These are phyloP conservation scores for Orychophragmus violaceus DNA, from an alignment of 345 rosid genomes.

Conservation along the genomic window DNA sequence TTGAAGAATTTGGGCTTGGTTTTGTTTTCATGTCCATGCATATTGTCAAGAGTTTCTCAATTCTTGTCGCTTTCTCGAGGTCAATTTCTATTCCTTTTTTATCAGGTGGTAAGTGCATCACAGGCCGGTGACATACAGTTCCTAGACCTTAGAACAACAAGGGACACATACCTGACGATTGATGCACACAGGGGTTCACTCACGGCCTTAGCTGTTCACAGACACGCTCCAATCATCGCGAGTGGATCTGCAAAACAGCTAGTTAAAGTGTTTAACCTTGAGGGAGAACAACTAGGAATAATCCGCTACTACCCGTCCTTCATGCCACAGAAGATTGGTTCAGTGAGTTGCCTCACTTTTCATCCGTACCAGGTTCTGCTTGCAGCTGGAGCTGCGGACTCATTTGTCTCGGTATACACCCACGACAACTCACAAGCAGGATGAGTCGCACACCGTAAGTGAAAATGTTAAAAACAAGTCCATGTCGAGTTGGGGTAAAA, in stretches of 20 bases:
- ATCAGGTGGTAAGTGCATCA: conserved; percentile 91
- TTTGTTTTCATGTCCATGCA: background rate
- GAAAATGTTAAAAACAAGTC: conserved; percentile 1
- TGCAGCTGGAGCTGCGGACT: conserved; percentile 91
- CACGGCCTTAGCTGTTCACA: conserved; percentile 91
- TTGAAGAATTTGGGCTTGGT: background rate
- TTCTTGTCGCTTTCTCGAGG: background rate
- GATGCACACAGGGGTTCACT: conserved; percentile 92
- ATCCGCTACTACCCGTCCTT: conserved; percentile 72
- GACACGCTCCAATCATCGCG: conserved; percentile 89
- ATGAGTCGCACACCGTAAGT: conserved; percentile 16
- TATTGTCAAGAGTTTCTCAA: background rate
- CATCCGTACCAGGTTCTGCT: conserved; percentile 91
- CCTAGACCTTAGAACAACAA: conserved; percentile 65
- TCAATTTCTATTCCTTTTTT: background rate
- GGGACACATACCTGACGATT: conserved; percentile 66
- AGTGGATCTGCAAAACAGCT: conserved; percentile 91
- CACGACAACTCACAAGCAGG: conserved; percentile 52
- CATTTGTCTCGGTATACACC: conserved; percentile 68
- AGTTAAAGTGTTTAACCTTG: conserved; percentile 78
- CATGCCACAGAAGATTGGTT: conserved; percentile 97
- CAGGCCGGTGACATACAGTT: conserved; percentile 94
- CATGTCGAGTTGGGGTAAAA: conserved; percentile 12
- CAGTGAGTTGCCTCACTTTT: conserved; percentile 90
- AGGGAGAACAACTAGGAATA: conserved; percentile 67